Conservation (phyloP, 768 basidiomycete species). For the Leccinum rimulosum region DNA sequence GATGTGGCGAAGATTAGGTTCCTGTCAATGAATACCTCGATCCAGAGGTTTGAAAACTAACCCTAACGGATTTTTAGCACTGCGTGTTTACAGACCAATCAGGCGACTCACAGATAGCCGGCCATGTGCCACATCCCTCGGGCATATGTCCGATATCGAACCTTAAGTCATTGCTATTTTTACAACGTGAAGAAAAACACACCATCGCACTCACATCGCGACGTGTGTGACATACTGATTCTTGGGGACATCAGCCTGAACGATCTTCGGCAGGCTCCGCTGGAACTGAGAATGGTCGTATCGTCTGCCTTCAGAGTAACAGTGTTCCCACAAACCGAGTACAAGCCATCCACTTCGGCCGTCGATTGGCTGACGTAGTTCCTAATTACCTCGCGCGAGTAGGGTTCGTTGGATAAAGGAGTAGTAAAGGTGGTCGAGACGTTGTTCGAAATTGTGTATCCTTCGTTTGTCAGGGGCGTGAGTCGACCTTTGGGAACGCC, state of each 20-base stretch:
- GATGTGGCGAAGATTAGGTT: neutral
- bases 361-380: slow-evolving; percentile 47
- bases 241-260: slow-evolving; percentile 35
- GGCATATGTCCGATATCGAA: slow-evolving; percentile 40
- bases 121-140: slow-evolving; percentile 39
- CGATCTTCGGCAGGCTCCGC: slow-evolving; percentile 35
- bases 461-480: slow-evolving; percentile 77
- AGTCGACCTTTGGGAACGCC: slow-evolving; percentile 76
- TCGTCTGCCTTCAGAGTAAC: slow-evolving; percentile 34
- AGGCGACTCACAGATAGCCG: slow-evolving; percentile 31
- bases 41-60: slow-evolving; percentile 14
- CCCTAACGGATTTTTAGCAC: slow-evolving; percentile 17
- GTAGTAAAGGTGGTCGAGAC: slow-evolving; percentile 69
- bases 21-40: neutral
- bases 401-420: slow-evolving; percentile 91
- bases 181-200: neutral
- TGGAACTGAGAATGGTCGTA: slow-evolving; percentile 28
- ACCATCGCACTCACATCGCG: slow-evolving; percentile 23
- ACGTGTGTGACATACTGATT: slow-evolving; percentile 33
- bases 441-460: slow-evolving; percentile 77
- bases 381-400: slow-evolving; percentile 50
- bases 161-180: slow-evolving; percentile 1
- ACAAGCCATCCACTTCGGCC: slow-evolving; percentile 54
- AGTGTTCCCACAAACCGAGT: slow-evolving; percentile 46
- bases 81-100: neutral